These are phyloP conservation scores for Morella rubra DNA, from an alignment of 306 rosid genomes.

Conservation along the genomic window DNA sequence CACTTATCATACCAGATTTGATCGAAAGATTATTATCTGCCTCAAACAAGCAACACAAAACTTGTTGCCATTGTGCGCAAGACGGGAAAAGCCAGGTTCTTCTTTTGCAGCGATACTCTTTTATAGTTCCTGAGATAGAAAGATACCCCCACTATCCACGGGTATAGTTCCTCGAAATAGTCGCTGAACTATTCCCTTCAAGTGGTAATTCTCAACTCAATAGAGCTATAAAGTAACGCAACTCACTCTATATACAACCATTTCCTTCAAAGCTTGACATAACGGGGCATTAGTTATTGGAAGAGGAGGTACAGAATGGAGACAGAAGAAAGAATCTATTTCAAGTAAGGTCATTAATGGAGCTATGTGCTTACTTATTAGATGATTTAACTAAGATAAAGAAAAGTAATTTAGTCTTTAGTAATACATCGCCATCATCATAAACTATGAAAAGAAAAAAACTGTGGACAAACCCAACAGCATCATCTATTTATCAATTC, in stretches of 20 bases:
- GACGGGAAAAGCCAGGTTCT: neutral
- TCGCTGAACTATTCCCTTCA: slow-evolving; percentile 29
- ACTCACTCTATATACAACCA: neutral
- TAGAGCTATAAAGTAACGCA: slow-evolving; percentile 18
- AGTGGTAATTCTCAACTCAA: slow-evolving; percentile 19
- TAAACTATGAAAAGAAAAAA: slow-evolving; percentile 31
- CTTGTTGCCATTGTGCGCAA: no score
- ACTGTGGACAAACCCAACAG: slow-evolving; percentile 35
- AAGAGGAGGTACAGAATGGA: slow-evolving; percentile 20
- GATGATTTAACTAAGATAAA: slow-evolving; percentile 22
- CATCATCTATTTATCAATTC: slow-evolving; percentile 36
- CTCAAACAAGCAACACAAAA: no score
- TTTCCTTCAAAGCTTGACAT: neutral
- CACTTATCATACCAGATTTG: no score
- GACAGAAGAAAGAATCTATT: slow-evolving; percentile 32
- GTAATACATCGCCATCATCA: slow-evolving; percentile 25
- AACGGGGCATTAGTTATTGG: slow-evolving; percentile 10
- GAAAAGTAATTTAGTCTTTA: slow-evolving; percentile 28
- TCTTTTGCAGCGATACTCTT: neutral
- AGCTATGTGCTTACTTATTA: slow-evolving; percentile 26
- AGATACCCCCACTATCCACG: neutral
- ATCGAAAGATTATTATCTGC: no score
- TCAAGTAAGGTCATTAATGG: slow-evolving; percentile 30
- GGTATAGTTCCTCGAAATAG: slow-evolving; percentile 19
- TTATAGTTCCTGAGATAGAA: neutral